Percentiles rank a stretch among this genome's conserved stretches.
These are phyloP conservation scores for Musa balbisiana DNA, from an alignment of 202 grass and related monocot species.

Conservation along the genomic window DNA sequence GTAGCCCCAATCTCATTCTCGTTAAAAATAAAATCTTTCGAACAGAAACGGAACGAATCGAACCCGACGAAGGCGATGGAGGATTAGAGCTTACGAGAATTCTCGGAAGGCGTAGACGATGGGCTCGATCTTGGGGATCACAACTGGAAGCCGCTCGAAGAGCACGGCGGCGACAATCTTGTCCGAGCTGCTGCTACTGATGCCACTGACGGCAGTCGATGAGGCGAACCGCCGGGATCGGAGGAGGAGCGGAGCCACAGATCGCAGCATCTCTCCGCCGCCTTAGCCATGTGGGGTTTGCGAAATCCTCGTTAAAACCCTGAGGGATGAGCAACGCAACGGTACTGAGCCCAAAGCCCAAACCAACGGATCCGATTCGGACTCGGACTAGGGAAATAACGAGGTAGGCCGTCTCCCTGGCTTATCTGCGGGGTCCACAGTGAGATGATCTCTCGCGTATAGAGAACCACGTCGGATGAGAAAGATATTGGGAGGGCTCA, in stretches of 20 bases:
- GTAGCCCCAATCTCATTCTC: not conserved
- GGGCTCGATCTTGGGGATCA: constrained; percentile 88
- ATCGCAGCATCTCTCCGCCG: constrained; percentile 19
- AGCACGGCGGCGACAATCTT: constrained; percentile 80
- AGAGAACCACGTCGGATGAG: no score
- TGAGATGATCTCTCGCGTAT: no score
- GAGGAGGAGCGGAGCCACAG: constrained; percentile 9
- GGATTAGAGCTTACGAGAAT: constrained; percentile 62
- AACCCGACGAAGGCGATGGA: not conserved
- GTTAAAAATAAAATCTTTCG: not conserved
- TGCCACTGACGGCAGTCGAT: constrained; percentile 8
- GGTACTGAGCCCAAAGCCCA: no score
- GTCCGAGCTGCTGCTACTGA: constrained; percentile 23
- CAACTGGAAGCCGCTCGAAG: constrained; percentile 89
- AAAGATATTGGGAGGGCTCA: no score
- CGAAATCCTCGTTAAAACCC: not conserved
- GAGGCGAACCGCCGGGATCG: constrained; percentile 40
- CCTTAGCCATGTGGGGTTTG: not conserved
- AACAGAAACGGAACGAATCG: not conserved
- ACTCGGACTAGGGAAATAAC: no score
- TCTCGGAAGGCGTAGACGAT: constrained; percentile 87
- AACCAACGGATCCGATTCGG: no score
- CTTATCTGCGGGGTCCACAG: no score
- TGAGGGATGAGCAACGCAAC: not conserved
- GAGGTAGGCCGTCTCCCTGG: no score